phyloP scores from a whole-genome alignment of 2,329 filamentous ascomycete species.

The Aureobasidium lini region DNA sequence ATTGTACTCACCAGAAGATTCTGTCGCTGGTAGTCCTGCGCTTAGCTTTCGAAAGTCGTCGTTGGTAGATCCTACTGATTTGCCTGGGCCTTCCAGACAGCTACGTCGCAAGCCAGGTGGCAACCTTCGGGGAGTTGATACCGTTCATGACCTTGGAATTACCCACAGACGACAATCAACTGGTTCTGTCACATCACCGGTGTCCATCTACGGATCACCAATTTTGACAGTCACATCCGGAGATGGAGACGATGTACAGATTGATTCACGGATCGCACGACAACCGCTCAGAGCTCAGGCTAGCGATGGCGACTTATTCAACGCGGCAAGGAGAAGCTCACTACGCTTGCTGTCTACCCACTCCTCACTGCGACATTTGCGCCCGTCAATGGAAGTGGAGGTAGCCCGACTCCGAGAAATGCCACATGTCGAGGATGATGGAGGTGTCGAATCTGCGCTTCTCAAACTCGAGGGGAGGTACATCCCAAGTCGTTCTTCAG shows the following conservation, averaged over 20 bases:
- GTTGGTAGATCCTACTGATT: neutral
- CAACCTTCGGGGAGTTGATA: slow-evolving; percentile 39
- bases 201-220: slow-evolving; percentile 4
- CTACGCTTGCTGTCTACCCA: slow-evolving; percentile 39
- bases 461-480: slow-evolving; percentile 87
- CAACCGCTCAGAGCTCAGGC: slow-evolving; percentile 11
- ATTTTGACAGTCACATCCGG: slow-evolving; percentile 9
- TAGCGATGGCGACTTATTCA: neutral
- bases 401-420: slow-evolving; percentile 81
- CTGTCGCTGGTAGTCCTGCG: neutral
- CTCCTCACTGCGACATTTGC: slow-evolving; percentile 48
- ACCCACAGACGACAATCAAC: slow-evolving; percentile 40
- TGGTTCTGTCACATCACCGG: slow-evolving; percentile 27
- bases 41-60: slow-evolving; percentile 5
- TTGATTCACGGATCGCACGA: slow-evolving; percentile 1
- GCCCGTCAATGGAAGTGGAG: slow-evolving; percentile 77
- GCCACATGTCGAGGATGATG: slow-evolving; percentile 70
- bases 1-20: neutral
- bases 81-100: slow-evolving; percentile 23
- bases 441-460: slow-evolving; percentile 85
- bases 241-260: slow-evolving; percentile 2
- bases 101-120: slow-evolving; percentile 43
- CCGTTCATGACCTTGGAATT: slow-evolving; percentile 39
- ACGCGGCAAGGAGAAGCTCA: slow-evolving; percentile 1
- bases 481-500: slow-evolving; percentile 29